Percentiles rank a stretch among this genome's conserved stretches.
Conservation (phyloP, 2,329 filamentous ascomycete genomes). For the Colletotrichum sp. region DNA sequence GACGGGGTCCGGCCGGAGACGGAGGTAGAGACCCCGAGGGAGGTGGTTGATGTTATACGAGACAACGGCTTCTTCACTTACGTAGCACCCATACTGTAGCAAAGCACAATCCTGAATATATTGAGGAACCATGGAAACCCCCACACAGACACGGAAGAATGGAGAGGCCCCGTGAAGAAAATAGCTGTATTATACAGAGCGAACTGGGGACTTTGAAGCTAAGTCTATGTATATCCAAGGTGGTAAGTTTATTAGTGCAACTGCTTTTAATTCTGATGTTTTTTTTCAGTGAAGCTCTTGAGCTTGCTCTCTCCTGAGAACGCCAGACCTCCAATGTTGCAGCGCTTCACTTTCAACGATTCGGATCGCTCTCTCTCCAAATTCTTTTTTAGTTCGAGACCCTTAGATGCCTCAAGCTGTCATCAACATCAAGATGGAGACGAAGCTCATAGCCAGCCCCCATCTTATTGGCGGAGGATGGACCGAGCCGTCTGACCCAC, state of each 20-base stretch:
- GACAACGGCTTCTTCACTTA: neutral
- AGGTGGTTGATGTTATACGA: too few relatives aligned
- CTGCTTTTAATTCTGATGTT: rapidly evolving
- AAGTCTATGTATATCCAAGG: neutral
- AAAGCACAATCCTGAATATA: rapidly evolving
- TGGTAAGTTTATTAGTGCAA: rapidly evolving
- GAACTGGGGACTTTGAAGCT: neutral
- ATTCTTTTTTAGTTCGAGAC: neutral
- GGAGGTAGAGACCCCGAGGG: neutral
- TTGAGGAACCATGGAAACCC: neutral
- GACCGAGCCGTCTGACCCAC: neutral
- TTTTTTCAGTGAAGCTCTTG: neutral
- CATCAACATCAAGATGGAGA: neutral
- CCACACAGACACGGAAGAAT: neutral
- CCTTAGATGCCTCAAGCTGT: neutral
- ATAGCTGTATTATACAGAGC: neutral
- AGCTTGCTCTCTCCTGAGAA: rapidly evolving
- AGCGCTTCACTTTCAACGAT: neutral
- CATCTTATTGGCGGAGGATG: neutral
- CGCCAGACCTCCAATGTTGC: rapidly evolving
- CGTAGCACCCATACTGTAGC: rapidly evolving
- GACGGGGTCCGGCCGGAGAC: neutral
- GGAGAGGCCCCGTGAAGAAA: neutral
- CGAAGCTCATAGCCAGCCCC: neutral
- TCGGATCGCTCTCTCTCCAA: neutral